Percentiles rank a stretch among this genome's conserved stretches.
phyloP scores from a whole-genome alignment of 2,329 filamentous ascomycete genomes.

The Trichoderma sp. region DNA sequence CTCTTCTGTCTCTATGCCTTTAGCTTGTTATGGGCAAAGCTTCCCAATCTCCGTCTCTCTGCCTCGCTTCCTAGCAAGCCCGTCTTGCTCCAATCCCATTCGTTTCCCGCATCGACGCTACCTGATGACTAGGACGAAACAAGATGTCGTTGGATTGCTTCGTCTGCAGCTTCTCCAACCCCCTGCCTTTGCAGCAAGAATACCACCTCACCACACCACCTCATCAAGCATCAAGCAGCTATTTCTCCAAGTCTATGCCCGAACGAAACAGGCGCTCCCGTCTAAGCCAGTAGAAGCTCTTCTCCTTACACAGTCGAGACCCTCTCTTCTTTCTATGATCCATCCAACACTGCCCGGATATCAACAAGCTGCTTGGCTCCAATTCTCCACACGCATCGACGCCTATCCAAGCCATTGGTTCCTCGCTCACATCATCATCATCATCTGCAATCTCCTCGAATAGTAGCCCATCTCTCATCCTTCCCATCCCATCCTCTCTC shows the following conservation, averaged over 20 bases:
- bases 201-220: constrained; percentile 17
- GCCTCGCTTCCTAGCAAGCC: constrained; percentile 1
- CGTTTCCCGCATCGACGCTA: neutral
- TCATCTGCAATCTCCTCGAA: neutral
- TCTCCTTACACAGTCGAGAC: neutral
- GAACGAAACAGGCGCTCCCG: neutral
- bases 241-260: constrained; percentile 6
- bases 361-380: neutral
- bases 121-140: neutral
- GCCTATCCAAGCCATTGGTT: constrained; percentile 8
- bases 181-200: neutral
- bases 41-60: constrained; percentile 6
- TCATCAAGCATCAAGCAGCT: constrained; percentile 13
- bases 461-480: neutral
- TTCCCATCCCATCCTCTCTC: neutral
- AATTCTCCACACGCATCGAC: constrained; percentile 6
- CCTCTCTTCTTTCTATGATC: neutral
- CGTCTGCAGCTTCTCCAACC: neutral
- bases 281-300: neutral
- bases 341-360: constrained; percentile 11
- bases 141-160: neutral
- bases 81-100: neutral
- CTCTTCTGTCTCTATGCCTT: neutral
- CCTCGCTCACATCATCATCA: constrained; percentile 2
- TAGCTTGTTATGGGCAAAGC: neutral